Percentiles rank a stretch among this genome's conserved stretches.
phyloP scores from a whole-genome alignment of 495 filamentous ascomycete genomes.

The Lasiosphaeria hispida region DNA sequence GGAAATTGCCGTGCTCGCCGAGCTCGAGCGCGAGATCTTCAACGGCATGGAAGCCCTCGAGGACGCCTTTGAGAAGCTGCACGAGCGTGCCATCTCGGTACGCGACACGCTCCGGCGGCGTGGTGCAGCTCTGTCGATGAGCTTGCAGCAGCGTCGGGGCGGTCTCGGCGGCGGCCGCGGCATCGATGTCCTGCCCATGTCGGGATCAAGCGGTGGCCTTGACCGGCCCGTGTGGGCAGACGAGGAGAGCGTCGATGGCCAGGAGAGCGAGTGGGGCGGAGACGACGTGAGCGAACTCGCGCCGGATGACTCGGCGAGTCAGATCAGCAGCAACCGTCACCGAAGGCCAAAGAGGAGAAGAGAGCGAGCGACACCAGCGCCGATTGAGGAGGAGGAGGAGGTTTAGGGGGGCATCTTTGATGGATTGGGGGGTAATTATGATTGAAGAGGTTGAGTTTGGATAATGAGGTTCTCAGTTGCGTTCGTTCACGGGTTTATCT shows the following conservation, averaged over 20 bases:
- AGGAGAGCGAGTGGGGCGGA: slow-evolving; percentile 66
- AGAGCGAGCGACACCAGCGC: slow-evolving; percentile 77
- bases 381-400: slow-evolving; percentile 72
- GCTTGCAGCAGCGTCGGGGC: slow-evolving; percentile 67
- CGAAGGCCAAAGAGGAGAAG: slow-evolving; percentile 67
- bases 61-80: slow-evolving; percentile 90
- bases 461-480: neutral
- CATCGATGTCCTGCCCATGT: slow-evolving; percentile 45
- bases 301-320: slow-evolving; percentile 76
- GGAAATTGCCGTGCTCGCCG: slow-evolving; percentile 83
- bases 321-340: slow-evolving; percentile 73
- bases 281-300: slow-evolving; percentile 71
- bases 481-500: neutral
- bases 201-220: slow-evolving; percentile 35
- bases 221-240: slow-evolving; percentile 47
- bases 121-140: slow-evolving; percentile 73
- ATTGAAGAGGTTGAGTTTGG: neutral
- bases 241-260: slow-evolving; percentile 43
- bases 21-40: slow-evolving; percentile 92
- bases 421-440: neutral
- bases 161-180: slow-evolving; percentile 21
- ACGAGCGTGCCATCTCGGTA: slow-evolving; percentile 77
- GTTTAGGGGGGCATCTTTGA: neutral
- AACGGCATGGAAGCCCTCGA: slow-evolving; percentile 91
- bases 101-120: slow-evolving; percentile 76